phyloP scores from a whole-genome alignment of 2,329 filamentous ascomycete genomes.

The Septoria linicola region DNA sequence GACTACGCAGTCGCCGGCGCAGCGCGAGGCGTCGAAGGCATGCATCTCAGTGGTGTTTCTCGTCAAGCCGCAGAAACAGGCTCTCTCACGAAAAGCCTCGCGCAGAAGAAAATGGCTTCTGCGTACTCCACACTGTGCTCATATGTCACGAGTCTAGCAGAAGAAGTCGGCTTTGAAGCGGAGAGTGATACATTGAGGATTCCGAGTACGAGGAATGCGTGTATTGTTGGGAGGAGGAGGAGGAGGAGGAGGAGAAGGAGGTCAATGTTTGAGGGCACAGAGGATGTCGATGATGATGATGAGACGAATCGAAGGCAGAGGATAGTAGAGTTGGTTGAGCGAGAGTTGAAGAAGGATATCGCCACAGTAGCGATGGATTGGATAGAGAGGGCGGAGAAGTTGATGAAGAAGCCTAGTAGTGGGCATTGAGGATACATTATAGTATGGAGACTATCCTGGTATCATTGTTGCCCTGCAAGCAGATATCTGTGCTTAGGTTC shows the following conservation, averaged over 20 bases:
- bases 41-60: not conserved
- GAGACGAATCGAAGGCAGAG: constrained; percentile 47
- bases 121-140: constrained; percentile 80
- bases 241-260: constrained; percentile 48
- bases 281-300: not conserved
- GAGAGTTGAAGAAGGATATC: constrained; percentile 50
- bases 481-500: too few relatives aligned
- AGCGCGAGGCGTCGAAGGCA: not conserved
- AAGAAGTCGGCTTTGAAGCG: constrained; percentile 69
- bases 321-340: constrained; percentile 61
- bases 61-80: constrained; percentile 38
- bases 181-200: constrained; percentile 88
- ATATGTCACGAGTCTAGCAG: constrained; percentile 70
- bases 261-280: too few relatives aligned
- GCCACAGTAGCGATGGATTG: constrained; percentile 49
- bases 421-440: constrained; percentile 40
- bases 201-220: constrained; percentile 85
- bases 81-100: constrained; percentile 33
- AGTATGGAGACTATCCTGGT: not conserved
- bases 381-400: constrained; percentile 51
- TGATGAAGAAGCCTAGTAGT: constrained; percentile 48
- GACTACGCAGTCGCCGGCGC: not conserved
- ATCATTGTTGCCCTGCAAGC: too few relatives aligned
- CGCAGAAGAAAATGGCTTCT: constrained; percentile 53
- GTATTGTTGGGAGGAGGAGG: constrained; percentile 65